Evolutionary conservation across 169 alveolate genomes (phyloP), one percentile per base, ranked within the genome.

Genomic region (Eimeria brunetti): DNA sequence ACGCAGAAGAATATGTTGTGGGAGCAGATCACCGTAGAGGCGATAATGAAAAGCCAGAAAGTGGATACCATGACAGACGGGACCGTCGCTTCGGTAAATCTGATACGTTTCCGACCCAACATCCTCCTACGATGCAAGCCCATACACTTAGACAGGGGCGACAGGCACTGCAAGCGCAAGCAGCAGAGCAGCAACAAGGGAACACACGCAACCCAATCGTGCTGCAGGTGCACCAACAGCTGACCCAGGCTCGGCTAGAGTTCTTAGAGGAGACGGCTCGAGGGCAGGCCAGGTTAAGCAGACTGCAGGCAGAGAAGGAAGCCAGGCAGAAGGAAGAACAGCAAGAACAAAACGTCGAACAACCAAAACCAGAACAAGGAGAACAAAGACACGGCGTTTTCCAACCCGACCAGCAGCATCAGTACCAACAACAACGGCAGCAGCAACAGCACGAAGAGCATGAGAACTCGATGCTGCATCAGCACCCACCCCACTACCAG

Each of bases 151-250:
- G 83, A 36, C 14, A 64, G 62, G 60, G 30, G 46, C 88, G 12
- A 12, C 64, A 80, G 88, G 49, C 5, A 20, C 46, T 49, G 69
- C 67, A 80, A 0, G 49, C 46, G 2, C 67, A 80, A 51, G 12
- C 88, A 80, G 44, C 22, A 46, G 67, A 46, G 88, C 88, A 80
- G 88, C 67, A 46, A 27, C 69, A 51, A 44, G 3, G 69, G n/a
- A 30, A 51, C 69, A 46, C 27, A 30, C 88, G 27, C 49, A 46
- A 80, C 46, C 64, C 88, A 49, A 80, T 49, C 44, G 69, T 80
- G 69, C 69, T n/a, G 88, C 88, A 80, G 88, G 88, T 80, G 69
- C 67, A 80, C 69, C 88, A 80, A 46, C 88, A 80, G 69, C 27
- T 80, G 69, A 69, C 44, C 9, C 88, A 80, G 69, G 88, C 88